Conservation (phyloP, 176 grass and related monocot species). For the Luzula sylvatica region DNA sequence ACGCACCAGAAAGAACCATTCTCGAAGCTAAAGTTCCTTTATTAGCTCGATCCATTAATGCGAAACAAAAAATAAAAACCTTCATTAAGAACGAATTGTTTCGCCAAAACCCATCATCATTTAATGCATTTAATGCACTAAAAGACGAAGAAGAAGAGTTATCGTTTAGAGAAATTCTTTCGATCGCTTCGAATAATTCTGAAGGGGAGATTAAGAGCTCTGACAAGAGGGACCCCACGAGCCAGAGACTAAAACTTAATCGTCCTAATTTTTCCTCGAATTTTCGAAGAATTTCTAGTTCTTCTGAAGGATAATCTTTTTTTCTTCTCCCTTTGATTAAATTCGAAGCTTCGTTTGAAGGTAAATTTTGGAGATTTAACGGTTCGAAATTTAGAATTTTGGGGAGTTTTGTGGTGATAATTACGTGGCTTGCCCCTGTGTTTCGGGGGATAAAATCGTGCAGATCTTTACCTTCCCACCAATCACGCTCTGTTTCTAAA, state of each 20-base stretch:
- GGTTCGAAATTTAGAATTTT: slow-evolving; percentile 81
- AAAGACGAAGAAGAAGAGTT: slow-evolving; percentile 27
- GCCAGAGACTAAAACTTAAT: slow-evolving; percentile 79
- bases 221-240: slow-evolving; percentile 69
- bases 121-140: background rate
- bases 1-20: slow-evolving; percentile 78
- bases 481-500: slow-evolving; percentile 84
- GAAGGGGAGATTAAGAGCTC: slow-evolving; percentile 78
- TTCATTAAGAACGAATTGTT: slow-evolving; percentile 87
- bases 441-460: slow-evolving; percentile 95
- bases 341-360: slow-evolving; percentile 48
- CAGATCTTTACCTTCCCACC: slow-evolving; percentile 99
- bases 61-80: slow-evolving; percentile 72
- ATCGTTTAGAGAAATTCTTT: slow-evolving; percentile 56
- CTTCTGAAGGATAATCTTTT: slow-evolving; percentile 62
- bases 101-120: slow-evolving; percentile 64
- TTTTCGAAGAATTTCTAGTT: slow-evolving; percentile 67
- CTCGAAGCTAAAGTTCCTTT: slow-evolving; percentile 64
- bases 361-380: slow-evolving; percentile 67
- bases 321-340: slow-evolving; percentile 75
- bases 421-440: slow-evolving; percentile 70
- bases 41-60: slow-evolving; percentile 67
- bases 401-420: slow-evolving; percentile 60
- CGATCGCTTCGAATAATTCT: slow-evolving; percentile 69
- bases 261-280: slow-evolving; percentile 76